Evolutionary conservation across 2,329 filamentous ascomycete species (phyloP).

Genomic region (Penicillium sp.): DNA sequence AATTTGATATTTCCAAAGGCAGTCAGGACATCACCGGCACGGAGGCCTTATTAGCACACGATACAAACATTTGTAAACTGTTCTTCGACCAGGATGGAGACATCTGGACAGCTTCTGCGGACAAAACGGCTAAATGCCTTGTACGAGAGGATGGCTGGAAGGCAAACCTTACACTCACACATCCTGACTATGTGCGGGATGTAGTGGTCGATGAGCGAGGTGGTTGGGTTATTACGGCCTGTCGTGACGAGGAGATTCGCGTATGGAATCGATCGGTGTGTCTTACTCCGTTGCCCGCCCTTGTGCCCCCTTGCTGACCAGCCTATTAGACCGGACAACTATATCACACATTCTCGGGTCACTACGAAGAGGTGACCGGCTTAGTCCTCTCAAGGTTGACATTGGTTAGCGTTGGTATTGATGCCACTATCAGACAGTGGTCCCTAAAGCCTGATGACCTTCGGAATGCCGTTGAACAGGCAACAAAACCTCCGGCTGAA

Average conservation of each 20-base stretch:
- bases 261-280: constrained; percentile 74
- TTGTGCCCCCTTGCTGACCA: neutral
- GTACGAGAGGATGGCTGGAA: constrained; percentile 71
- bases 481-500: constrained; percentile 48
- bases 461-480: constrained; percentile 60
- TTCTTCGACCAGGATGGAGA: constrained; percentile 75
- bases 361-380: constrained; percentile 92
- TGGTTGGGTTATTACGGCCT: constrained; percentile 83
- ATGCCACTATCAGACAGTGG: constrained; percentile 87
- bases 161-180: constrained; percentile 72
- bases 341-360: constrained; percentile 75
- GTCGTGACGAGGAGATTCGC: constrained; percentile 87
- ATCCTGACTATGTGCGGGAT: constrained; percentile 89
- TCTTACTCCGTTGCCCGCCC: constrained; percentile 7
- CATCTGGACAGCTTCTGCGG: constrained; percentile 90
- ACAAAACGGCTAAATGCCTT: constrained; percentile 84
- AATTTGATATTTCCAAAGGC: constrained; percentile 53
- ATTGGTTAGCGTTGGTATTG: constrained; percentile 84
- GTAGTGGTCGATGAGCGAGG: constrained; percentile 72
- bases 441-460: constrained; percentile 68
- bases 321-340: constrained; percentile 66
- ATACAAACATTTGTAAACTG: constrained; percentile 86
- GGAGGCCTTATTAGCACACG: constrained; percentile 75
- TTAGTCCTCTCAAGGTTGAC: constrained; percentile 65
- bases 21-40: constrained; percentile 58